Evolutionary conservation across 192 early-diverging fungal genomes (phyloP), one percentile per base, ranked within the genome.

Genomic region (Podila clonocystis): DNA sequence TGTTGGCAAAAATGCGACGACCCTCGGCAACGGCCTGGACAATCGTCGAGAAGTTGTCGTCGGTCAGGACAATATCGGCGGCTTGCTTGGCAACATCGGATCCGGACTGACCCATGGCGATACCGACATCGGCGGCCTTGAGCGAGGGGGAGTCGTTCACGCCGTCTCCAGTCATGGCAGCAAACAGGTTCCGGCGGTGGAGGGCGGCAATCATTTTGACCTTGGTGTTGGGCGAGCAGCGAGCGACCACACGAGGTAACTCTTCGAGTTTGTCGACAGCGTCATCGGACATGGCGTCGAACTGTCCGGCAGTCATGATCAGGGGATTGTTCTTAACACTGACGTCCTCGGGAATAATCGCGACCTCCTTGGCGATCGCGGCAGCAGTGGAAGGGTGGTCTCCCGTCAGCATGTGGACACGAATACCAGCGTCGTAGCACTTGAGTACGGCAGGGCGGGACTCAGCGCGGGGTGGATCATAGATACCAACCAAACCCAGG

Each of bases 331-430:
- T 82, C 63, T 75, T 82, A 24, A 83, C 58, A 12, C 45, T 58
- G 24, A 76, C 72, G 22, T 84, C 68, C 22, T 70, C 68, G 36
- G 85, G 94, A 15, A 58, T 65, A 60, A 73, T 65, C 1, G 58
- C 72, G 4, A 65, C 50, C 75, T 98, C 89, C 49, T 89, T 88
- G 8, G 96, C 96, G 86, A 98, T 98, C 5, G 97, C 94, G 5
- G 92, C 86, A 0, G 97, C 97, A 9, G 97, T 97, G 38, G 91
- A 90, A 7, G 94, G 89, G 72, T 98, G 97, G 72, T 98, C 96
- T 73, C 97, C 97, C 3, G 97, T 98, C 59, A 98, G 91, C 97
- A 98, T 98, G 58, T 95, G 91, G 41, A 98, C 97, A 62, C 90
- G 89, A 75, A 98, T 95, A 33, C 97, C 97, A 17, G 97, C 97